Conservation (phyloP, 192 early-diverging fungal species). For the Lobulomyces angularis region DNA sequence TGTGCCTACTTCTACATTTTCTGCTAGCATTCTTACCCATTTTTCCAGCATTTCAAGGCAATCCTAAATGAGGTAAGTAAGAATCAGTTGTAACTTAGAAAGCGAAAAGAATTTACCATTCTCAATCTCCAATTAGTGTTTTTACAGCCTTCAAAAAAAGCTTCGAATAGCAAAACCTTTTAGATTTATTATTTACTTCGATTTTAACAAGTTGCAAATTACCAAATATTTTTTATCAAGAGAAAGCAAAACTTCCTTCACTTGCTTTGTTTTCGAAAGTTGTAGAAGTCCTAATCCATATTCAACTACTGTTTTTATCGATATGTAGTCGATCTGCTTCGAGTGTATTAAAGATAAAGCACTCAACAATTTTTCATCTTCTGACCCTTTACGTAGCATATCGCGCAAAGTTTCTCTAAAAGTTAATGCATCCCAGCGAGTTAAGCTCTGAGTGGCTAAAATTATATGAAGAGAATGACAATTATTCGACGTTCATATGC, state of each 20-base stretch:
- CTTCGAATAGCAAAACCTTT: too few relatives aligned
- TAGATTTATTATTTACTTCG: too few relatives aligned
- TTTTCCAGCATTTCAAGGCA: constrained; percentile 19
- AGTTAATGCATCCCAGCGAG: constrained; percentile 29
- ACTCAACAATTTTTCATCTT: constrained; percentile 20
- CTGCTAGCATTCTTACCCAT: constrained; percentile 22
- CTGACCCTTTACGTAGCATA: constrained; percentile 16
- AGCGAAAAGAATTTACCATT: too few relatives aligned
- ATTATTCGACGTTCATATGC: too few relatives aligned
- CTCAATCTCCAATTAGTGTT: constrained; percentile 30
- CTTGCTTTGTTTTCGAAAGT: too few relatives aligned
- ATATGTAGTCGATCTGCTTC: background rate
- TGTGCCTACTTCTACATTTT: constrained; percentile 10
- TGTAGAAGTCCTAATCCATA: constrained; percentile 16
- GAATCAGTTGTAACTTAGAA: too few relatives aligned
- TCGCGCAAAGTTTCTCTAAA: constrained; percentile 26
- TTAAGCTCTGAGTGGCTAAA: too few relatives aligned
- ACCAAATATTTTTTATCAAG: constrained; percentile 14
- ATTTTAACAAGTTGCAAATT: constrained; percentile 10
- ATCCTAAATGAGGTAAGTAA: too few relatives aligned
- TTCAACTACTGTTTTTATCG: constrained; percentile 9
- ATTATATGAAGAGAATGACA: too few relatives aligned
- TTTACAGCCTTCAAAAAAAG: constrained; percentile 13
- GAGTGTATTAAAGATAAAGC: constrained; percentile 17
- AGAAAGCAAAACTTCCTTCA: constrained; percentile 22